Conservation (phyloP, 164 flowering plant species). For the Aristolochia contorta region DNA sequence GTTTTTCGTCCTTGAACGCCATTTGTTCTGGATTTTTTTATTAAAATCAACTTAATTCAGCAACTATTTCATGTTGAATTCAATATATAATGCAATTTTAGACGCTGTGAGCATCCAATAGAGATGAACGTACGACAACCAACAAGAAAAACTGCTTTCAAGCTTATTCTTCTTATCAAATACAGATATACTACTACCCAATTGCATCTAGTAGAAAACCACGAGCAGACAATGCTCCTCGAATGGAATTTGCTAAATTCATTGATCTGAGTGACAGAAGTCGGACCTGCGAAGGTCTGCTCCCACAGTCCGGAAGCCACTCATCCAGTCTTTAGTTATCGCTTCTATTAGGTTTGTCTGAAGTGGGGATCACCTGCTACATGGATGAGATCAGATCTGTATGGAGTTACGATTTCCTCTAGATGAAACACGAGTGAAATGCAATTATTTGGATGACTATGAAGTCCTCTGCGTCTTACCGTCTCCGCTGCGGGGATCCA, state of each 20-base stretch:
- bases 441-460: background rate
- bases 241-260: too few species aligned
- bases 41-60: too few species aligned
- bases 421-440: background rate
- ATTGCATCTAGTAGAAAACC: background rate
- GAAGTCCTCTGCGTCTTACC: conserved; percentile 19
- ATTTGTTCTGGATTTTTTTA: too few species aligned
- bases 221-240: background rate
- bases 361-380: conserved; percentile 25
- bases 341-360: conserved; percentile 61
- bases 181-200: background rate
- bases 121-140: too few species aligned
- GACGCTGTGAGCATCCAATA: too few species aligned
- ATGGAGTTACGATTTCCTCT: background rate
- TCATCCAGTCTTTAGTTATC: conserved; percentile 26
- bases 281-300: background rate
- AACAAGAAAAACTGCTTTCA: too few species aligned
- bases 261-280: background rate
- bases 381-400: background rate
- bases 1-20: too few species aligned
- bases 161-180: background rate
- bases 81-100: too few species aligned
- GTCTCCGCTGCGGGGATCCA: conserved; percentile 63
- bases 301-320: background rate
- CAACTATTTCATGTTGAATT: too few species aligned